phyloP scores from a whole-genome alignment of 768 basidiomycete species.

The Podaxis sp. region DNA sequence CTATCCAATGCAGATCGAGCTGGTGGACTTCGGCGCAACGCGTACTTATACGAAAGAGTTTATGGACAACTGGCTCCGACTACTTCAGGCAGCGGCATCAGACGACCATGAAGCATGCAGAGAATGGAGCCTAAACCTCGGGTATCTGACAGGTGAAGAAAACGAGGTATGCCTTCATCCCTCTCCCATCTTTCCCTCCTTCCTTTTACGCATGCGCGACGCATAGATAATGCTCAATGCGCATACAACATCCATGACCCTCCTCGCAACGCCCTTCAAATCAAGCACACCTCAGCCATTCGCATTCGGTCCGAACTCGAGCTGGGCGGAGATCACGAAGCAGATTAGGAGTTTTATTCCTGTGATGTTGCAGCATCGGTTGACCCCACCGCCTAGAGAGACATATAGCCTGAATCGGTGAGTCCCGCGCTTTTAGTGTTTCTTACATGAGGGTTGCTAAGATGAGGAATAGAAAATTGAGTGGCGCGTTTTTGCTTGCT shows the following conservation, averaged over 20 bases:
- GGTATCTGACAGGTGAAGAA: conserved; percentile 90
- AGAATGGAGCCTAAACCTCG: conserved; percentile 74
- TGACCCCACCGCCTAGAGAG: conserved; percentile 92
- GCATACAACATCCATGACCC: conserved; percentile 78
- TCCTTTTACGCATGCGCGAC: neutral
- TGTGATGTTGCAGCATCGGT: conserved; percentile 82
- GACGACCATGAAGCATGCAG: conserved; percentile 69
- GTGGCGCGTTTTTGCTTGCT: conserved; percentile 79
- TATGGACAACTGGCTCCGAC: conserved; percentile 81
- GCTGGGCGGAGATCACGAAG: conserved; percentile 71
- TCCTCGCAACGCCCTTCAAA: conserved; percentile 87
- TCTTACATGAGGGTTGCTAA: neutral
- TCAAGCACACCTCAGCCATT: conserved; percentile 65
- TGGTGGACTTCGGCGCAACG: conserved; percentile 97
- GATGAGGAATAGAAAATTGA: conserved; percentile 59
- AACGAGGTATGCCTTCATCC: conserved; percentile 52
- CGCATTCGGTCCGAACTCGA: conserved; percentile 67
- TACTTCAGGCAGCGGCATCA: conserved; percentile 78
- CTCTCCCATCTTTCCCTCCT: neutral
- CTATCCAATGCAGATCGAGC: conserved; percentile 53
- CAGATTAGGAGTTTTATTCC: conserved; percentile 83
- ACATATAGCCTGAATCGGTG: conserved; percentile 93
- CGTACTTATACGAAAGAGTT: conserved; percentile 83
- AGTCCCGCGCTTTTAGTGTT: conserved; percentile 19
- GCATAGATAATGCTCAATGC: conserved; percentile 80